Evolutionary conservation across 1,284 basidiomycete genomes (phyloP).

Genomic region (Trichosporon sp.): DNA sequence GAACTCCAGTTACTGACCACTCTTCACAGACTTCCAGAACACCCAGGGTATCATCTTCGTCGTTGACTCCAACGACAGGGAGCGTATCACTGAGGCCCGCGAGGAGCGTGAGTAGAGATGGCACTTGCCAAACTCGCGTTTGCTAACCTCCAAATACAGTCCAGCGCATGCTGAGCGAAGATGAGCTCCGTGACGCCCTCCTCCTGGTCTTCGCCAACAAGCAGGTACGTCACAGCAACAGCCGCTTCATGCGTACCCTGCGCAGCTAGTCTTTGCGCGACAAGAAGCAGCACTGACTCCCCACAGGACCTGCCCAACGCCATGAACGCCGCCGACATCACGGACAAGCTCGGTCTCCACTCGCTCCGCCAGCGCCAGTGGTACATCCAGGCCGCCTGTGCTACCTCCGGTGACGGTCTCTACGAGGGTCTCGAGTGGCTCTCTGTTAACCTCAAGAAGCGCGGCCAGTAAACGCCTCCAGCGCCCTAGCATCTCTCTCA

Average conservation of each 20-base stretch:
- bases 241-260: neutral
- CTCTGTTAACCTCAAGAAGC: slow-evolving; percentile 58
- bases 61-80: slow-evolving; percentile 99
- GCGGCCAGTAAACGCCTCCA: slow-evolving; percentile 39
- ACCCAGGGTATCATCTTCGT: slow-evolving; percentile 99
- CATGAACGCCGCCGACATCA: slow-evolving; percentile 99
- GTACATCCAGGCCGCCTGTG: slow-evolving; percentile 99
- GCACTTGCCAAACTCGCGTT: neutral
- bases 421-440: slow-evolving; percentile 97
- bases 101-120: slow-evolving; percentile 70
- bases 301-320: slow-evolving; percentile 88
- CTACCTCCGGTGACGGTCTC: slow-evolving; percentile 97
- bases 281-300: neutral
- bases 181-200: slow-evolving; percentile 97
- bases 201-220: slow-evolving; percentile 99
- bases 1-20: slow-evolving; percentile 1
- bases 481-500: slow-evolving; percentile 16
- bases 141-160: slow-evolving; percentile 54
- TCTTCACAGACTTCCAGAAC: slow-evolving; percentile 96
- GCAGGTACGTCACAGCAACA: slow-evolving; percentile 61
- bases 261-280: neutral
- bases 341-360: slow-evolving; percentile 98
- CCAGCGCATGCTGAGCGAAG: slow-evolving; percentile 99
- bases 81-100: slow-evolving; percentile 98
- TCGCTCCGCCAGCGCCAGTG: slow-evolving; percentile 94